These are phyloP conservation scores for Populus trichocarpa DNA, from an alignment of 441 rosid species.

Conservation along the genomic window DNA sequence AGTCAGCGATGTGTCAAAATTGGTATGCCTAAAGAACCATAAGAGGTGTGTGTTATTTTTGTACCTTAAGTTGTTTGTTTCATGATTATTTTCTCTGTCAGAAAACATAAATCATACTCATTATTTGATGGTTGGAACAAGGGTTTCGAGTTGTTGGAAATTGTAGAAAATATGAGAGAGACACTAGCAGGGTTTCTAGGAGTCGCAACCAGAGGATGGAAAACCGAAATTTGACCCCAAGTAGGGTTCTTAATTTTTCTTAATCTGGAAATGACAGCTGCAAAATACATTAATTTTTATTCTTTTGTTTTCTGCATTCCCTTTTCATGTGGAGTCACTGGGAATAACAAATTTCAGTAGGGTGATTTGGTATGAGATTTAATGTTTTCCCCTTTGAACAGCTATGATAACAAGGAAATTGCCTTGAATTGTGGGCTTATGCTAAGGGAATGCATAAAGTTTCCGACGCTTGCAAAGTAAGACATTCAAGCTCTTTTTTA, in stretches of 20 bases:
- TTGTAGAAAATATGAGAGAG: neutral
- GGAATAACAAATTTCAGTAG: neutral
- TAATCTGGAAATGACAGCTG: neutral
- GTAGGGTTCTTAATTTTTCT: neutral
- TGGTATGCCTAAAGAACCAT: too few species aligned
- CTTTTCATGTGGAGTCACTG: neutral
- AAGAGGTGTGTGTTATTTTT: neutral
- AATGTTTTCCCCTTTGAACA: slow-evolving; percentile 38
- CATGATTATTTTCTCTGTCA: neutral
- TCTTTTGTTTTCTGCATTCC: neutral
- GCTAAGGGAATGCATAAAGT: slow-evolving; percentile 95
- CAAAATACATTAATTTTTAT: neutral
- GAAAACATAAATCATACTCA: neutral
- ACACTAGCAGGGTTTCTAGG: neutral
- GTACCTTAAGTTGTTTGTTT: neutral
- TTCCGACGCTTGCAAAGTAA: slow-evolving; percentile 90
- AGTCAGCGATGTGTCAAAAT: neutral
- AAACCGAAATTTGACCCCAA: neutral
- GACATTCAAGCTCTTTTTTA: slow-evolving; percentile 28
- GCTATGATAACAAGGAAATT: slow-evolving; percentile 95
- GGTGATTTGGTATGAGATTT: neutral
- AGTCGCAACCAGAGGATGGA: neutral
- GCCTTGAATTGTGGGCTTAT: slow-evolving; percentile 86
- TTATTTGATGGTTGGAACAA: neutral
- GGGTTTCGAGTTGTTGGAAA: neutral